phyloP scores from a whole-genome alignment of 2,329 filamentous ascomycete species.

The Gyromitra esculenta region DNA sequence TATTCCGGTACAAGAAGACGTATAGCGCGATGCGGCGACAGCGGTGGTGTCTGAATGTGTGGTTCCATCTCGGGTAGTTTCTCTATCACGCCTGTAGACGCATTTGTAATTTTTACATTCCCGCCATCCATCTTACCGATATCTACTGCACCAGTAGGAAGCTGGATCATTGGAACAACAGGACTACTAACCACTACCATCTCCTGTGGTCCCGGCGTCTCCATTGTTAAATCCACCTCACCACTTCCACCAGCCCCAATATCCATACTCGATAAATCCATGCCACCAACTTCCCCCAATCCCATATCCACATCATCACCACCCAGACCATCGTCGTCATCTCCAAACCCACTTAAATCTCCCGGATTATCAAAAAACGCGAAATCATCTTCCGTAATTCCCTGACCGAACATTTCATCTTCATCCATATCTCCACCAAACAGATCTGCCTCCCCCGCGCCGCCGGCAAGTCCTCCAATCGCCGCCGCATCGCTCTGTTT shows the following conservation, averaged over 20 bases:
- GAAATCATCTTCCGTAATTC: slow-evolving; percentile 55
- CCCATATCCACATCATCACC: slow-evolving; percentile 51
- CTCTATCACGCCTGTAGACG: slow-evolving; percentile 33
- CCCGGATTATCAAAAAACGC: slow-evolving; percentile 55
- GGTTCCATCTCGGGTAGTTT: slow-evolving; percentile 54
- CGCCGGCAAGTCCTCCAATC: slow-evolving; percentile 34
- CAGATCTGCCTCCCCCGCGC: slow-evolving; percentile 45
- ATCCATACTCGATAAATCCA: slow-evolving; percentile 21
- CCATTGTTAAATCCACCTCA: slow-evolving; percentile 49
- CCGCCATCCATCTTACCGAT: slow-evolving; percentile 28
- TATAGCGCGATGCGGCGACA: slow-evolving; percentile 57
- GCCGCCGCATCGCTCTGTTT: slow-evolving; percentile 47
- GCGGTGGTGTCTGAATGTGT: slow-evolving; percentile 57
- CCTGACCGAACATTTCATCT: slow-evolving; percentile 48
- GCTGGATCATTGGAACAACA: slow-evolving; percentile 38
- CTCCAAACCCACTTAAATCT: slow-evolving; percentile 43
- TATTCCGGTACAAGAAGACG: slow-evolving; percentile 56
- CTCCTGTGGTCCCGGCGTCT: slow-evolving; percentile 42
- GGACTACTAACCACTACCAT: slow-evolving; percentile 43
- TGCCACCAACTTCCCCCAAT: slow-evolving; percentile 33
- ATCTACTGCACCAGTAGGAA: not conserved
- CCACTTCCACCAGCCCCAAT: slow-evolving; percentile 4
- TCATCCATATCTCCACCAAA: slow-evolving; percentile 54
- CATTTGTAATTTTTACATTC: slow-evolving; percentile 23
- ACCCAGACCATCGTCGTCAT: slow-evolving; percentile 36